Base-by-base conservation (phyloP, 2,329 filamentous ascomycete species). In the Pseudogymnoascus sp. region DNA sequence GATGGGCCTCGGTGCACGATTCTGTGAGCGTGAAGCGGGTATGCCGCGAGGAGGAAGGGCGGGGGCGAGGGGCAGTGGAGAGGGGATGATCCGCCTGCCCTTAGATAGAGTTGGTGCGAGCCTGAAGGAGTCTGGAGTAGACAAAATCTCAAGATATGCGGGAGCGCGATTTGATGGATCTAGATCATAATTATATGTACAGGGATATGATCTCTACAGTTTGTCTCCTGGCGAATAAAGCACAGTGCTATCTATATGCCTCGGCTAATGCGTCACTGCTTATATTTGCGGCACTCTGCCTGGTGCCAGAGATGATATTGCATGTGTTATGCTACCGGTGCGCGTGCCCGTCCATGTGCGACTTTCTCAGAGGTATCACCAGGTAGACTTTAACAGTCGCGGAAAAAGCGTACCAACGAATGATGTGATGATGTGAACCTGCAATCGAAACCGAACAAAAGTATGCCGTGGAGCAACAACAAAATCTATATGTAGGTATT, bases 1-100 rank as follows among this genome's bases (percentile, higher is more conserved):
- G 65, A 23, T 34, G 66, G 60, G 54, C 61, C 61, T 1, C 74
- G 75, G 19, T 78, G 76, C 68, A 72, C 77, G 51, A 76, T 78
- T 67, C 71, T 78, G 63, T 78, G 70, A 72, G 48, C 25, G 48
- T 51, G 2, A 25, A 54, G 48, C 48, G 48, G 48, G n/a, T 19
- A 31, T 31, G 48, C n/a, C 2, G n/a, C 6, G 48, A 34, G 14
- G 25, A 23, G 48, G n/a, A n/a, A n/a, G n/a, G n/a, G n/a, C n/a
- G n/a, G 23, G 2, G 8, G 48, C 48, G 48, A 31, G 25, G 48
- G 48, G 13, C n/a, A 16, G 45, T 14, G 45, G 23, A 16, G 16
- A 14, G 4, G 19, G 19, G 43, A 23, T 48, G 48, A 13, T n/a
- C 48, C 48, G 8, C 21, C n/a, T 25, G 2, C 48, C 25, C 48